phyloP scores from a whole-genome alignment of 257 asterid species.

The Solanum pimpinellifolium region DNA sequence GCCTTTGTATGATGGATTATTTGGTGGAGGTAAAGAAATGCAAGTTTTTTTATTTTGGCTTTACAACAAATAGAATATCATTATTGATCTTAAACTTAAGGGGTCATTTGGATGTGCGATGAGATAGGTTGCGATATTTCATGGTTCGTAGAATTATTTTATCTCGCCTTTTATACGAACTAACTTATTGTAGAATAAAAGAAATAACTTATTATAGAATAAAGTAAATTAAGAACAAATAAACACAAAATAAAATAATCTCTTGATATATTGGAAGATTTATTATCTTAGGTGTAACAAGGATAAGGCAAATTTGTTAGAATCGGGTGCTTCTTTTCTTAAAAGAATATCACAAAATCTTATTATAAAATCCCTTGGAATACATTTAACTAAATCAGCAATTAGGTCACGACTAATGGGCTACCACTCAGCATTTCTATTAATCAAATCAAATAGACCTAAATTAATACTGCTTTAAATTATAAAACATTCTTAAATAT shows the following conservation, averaged over 20 bases:
- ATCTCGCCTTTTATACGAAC: too few relatives aligned
- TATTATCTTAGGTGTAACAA: background rate
- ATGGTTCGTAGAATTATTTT: background rate
- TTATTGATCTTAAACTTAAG: too few relatives aligned
- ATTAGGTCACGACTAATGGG: background rate
- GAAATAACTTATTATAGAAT: too few relatives aligned
- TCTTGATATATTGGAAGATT: too few relatives aligned
- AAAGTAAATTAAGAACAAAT: too few relatives aligned
- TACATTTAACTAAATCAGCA: background rate
- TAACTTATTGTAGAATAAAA: too few relatives aligned
- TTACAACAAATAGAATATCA: background rate
- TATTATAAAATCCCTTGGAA: background rate
- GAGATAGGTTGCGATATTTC: background rate
- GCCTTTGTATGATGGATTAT: background rate
- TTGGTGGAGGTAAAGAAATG: background rate
- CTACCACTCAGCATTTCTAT: background rate
- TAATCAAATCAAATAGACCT: too few relatives aligned
- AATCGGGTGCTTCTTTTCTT: background rate
- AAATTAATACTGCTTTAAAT: accelerated
- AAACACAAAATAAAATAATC: too few relatives aligned
- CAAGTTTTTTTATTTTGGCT: background rate
- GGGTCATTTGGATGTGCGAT: background rate
- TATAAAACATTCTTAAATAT: too few relatives aligned
- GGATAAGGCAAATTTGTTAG: background rate
- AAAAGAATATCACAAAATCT: background rate